Base-by-base conservation (phyloP, 345 rosid genomes). In the Bretschneidera sinensis region DNA sequence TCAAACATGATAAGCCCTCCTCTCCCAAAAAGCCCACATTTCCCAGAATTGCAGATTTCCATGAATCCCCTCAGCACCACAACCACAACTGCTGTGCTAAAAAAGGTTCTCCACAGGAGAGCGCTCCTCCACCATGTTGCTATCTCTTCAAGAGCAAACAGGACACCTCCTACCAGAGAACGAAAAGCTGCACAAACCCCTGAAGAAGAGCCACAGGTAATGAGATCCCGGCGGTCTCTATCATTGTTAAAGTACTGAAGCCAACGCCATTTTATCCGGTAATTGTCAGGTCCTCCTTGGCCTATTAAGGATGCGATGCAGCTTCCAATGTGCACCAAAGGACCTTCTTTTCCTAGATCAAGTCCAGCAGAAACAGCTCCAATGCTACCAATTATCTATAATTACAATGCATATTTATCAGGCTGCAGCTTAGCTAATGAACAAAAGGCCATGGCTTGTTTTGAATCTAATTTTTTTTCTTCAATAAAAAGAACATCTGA, bases 81-180 rank as follows among this genome's bases (percentile, higher is more conserved):
- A 67, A 78, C 95, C 11, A 84, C 92, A 0, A 89, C 72, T 16
- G 98, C 98, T 15, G 98, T 85, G 68, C 95, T 89, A 64, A 92
- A 92, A 86, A 92, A 89, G 31, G 89, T 83, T 59, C 98, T 73
- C 98, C 98, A 92, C 15, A 92, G 74, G 15, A 92, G 81, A 22
- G 98, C 81, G 35, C 96, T 92, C 77, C 96, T 82, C 98, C 98
- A 92, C 98, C 98, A 92, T 2, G 98, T 87, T 8, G 98, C 95
- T 6, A 89, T 95, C 80, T 92, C 98, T 67, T 89, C 98, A 3
- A 92, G 89, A 4, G 98, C 59, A 39, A 92, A 92, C 18, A 87
- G 78, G 39, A 92, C 97, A 5, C 98, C 98, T 9, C 97, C 98
- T 18, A 92, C 97, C 0, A 97, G 98, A 0, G 97, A 76, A 43